Evolutionary conservation across 192 early-diverging fungal species (phyloP).

Genomic region (Mortierella hygrophila): DNA sequence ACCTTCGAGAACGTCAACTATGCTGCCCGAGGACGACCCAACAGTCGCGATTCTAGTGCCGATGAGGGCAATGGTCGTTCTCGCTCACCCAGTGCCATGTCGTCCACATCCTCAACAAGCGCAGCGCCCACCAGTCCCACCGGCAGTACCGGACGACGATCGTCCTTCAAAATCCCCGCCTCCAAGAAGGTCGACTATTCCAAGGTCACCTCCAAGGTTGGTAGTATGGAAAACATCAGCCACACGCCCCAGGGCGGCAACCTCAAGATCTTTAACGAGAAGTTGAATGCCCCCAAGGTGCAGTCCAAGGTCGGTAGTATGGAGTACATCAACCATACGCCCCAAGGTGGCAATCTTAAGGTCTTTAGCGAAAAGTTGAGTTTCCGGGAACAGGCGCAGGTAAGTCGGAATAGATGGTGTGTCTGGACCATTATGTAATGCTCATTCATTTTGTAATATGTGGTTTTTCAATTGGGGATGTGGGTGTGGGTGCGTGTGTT

Average conservation of each 20-base stretch:
- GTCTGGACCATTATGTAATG: neutral
- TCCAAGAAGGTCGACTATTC: conserved; percentile 55
- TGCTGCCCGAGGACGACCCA: conserved; percentile 13
- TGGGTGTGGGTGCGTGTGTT: neutral
- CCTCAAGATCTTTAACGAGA: conserved; percentile 52
- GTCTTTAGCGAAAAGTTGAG: conserved; percentile 51
- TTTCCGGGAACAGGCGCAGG: conserved; percentile 47
- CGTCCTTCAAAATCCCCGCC: conserved; percentile 42
- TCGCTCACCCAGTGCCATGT: conserved; percentile 19
- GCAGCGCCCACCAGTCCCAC: conserved; percentile 8
- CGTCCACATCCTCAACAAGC: conserved; percentile 28
- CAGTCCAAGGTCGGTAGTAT: conserved; percentile 59
- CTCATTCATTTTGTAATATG: conserved; percentile 4
- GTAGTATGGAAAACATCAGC: conserved; percentile 58
- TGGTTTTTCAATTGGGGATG: neutral
- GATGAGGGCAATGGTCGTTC: conserved; percentile 22
- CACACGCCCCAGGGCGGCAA: conserved; percentile 61
- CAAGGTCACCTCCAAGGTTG: conserved; percentile 54
- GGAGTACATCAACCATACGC: conserved; percentile 61
- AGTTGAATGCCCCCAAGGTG: conserved; percentile 1
- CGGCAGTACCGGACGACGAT: neutral
- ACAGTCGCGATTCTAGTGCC: conserved; percentile 13
- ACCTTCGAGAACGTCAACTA: conserved; percentile 57
- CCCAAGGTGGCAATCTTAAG: conserved; percentile 54
- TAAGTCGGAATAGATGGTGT: neutral